phyloP scores from a whole-genome alignment of 2,329 filamentous ascomycete species.

The Claviceps pazoutovae region DNA sequence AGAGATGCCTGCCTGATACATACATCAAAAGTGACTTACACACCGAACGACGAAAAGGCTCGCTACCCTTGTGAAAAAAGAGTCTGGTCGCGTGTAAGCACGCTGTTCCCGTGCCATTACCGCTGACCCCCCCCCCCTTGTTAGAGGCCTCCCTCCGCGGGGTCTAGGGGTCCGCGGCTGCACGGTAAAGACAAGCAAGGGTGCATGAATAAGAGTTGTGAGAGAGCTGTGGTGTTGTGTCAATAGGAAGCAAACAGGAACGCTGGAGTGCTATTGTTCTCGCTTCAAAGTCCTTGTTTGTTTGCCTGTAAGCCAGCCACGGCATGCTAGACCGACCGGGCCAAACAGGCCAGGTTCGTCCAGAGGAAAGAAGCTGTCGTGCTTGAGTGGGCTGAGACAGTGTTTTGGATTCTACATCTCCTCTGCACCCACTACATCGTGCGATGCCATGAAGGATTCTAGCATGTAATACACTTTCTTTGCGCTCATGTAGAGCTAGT shows the following conservation, averaged over 20 bases:
- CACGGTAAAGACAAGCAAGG: neutral
- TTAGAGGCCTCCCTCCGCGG: neutral
- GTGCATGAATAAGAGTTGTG: neutral
- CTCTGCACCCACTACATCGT: neutral
- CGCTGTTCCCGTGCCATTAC: neutral
- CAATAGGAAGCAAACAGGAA: neutral
- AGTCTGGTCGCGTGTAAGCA: neutral
- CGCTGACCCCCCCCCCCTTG: neutral
- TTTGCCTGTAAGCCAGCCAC: neutral
- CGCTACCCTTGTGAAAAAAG: neutral
- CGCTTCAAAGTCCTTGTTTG: neutral
- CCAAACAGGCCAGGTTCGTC: slow-evolving; percentile 6
- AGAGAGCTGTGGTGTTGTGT: neutral
- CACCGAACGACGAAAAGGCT: too few relatives aligned
- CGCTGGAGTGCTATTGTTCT: neutral
- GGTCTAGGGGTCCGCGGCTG: neutral
- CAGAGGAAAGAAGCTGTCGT: slow-evolving; percentile 1
- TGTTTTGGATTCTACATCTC: neutral
- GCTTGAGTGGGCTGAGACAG: slow-evolving; percentile 2
- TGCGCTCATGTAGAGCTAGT: too few relatives aligned
- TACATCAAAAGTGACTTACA: too few relatives aligned
- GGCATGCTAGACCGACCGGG: neutral
- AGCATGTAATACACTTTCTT: neutral
- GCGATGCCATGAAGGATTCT: neutral
- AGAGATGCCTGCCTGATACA: too few relatives aligned